Evolutionary conservation across 371 early-diverging fungal species (phyloP).

Genomic region (Choanephora cucurbitarum): DNA sequence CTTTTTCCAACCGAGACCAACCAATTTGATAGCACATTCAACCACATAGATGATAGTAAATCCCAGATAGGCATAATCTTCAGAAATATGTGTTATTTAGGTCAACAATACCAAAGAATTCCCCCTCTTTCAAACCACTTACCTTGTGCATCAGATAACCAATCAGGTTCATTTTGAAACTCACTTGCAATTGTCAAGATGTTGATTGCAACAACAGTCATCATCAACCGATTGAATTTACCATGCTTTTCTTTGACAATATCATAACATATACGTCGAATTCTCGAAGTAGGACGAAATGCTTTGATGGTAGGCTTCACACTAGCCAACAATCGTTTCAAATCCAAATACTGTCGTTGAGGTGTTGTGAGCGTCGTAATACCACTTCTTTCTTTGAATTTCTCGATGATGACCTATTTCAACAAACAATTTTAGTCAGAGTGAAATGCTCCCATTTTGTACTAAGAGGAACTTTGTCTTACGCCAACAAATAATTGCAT

Average conservation of each 20-base stretch:
- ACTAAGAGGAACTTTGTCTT: too few relatives aligned
- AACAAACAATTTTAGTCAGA: too few relatives aligned
- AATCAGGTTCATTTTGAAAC: slow-evolving; percentile 48
- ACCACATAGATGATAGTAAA: slow-evolving; percentile 48
- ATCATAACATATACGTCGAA: slow-evolving; percentile 55
- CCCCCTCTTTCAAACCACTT: too few relatives aligned
- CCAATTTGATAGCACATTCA: slow-evolving; percentile 49
- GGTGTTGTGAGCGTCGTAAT: slow-evolving; percentile 57
- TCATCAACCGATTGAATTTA: slow-evolving; percentile 51
- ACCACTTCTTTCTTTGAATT: slow-evolving; percentile 61
- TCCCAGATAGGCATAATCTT: slow-evolving; percentile 52
- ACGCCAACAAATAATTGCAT: slow-evolving; percentile 65
- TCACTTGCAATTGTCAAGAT: slow-evolving; percentile 34
- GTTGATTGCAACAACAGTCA: slow-evolving; percentile 47
- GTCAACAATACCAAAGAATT: too few relatives aligned
- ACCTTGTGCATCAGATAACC: slow-evolving; percentile 49
- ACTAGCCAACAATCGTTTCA: slow-evolving; percentile 54
- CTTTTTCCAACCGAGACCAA: slow-evolving; percentile 60
- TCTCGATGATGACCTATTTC: slow-evolving; percentile 56
- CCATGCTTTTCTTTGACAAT: slow-evolving; percentile 56
- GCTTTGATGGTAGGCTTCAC: slow-evolving; percentile 59
- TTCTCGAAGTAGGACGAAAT: slow-evolving; percentile 39
- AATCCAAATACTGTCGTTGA: slow-evolving; percentile 59
- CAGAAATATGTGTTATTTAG: background rate
- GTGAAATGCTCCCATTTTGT: too few relatives aligned